phyloP scores from a whole-genome alignment of 2,329 filamentous ascomycete species.

The Aureobasidium vineae region DNA sequence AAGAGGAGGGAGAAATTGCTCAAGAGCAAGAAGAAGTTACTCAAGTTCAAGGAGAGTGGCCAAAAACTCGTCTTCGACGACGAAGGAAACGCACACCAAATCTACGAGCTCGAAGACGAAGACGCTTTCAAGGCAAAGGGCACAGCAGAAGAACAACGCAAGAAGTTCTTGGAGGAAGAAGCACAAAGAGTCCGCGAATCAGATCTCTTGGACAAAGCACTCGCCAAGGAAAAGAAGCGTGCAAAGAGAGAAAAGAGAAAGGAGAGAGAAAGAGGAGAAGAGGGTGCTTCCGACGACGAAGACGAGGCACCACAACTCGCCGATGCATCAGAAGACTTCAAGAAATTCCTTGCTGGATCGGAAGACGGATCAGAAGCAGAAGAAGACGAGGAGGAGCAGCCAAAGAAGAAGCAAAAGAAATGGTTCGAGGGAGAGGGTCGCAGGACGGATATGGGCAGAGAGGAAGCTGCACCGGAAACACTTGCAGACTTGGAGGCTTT shows the following conservation, averaged over 20 bases:
- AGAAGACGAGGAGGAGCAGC: constrained; percentile 47
- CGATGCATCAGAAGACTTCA: constrained; percentile 26
- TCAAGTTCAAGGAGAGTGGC: constrained; percentile 84
- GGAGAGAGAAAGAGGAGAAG: constrained; percentile 54
- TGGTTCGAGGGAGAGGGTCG: constrained; percentile 67
- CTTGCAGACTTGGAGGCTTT: constrained; percentile 75
- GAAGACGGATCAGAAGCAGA: constrained; percentile 45
- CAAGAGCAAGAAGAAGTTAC: constrained; percentile 85
- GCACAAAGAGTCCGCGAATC: constrained; percentile 66
- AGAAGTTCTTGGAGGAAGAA: constrained; percentile 75
- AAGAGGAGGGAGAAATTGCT: constrained; percentile 95
- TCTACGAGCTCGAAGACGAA: constrained; percentile 88
- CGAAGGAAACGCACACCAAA: constrained; percentile 76
- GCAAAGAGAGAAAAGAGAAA: constrained; percentile 75
- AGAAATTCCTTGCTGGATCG: constrained; percentile 29
- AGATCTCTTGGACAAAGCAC: constrained; percentile 78
- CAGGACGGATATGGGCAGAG: constrained; percentile 46
- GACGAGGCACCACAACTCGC: constrained; percentile 29
- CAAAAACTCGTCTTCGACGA: constrained; percentile 89
- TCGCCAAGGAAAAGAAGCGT: constrained; percentile 72
- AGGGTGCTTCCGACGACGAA: constrained; percentile 32
- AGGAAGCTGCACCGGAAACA: constrained; percentile 70
- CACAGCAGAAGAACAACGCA: constrained; percentile 70
- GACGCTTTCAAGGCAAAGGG: constrained; percentile 74
- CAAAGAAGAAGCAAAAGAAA: constrained; percentile 68